phyloP scores from a whole-genome alignment of 2,329 filamentous ascomycete species.

The Colletotrichum liriopes region DNA sequence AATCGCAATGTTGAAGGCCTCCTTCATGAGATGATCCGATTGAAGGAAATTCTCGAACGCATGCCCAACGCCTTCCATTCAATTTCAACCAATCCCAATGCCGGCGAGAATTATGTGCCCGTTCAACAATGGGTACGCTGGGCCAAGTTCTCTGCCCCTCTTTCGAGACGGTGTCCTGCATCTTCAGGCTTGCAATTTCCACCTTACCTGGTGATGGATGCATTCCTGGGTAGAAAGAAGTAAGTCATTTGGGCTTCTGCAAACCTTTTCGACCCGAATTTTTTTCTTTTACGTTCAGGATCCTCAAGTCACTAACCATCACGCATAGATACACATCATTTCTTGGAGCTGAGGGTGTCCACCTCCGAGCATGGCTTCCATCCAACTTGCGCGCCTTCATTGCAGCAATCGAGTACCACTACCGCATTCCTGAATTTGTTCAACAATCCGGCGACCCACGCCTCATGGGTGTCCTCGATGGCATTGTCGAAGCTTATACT shows the following conservation, averaged over 20 bases:
- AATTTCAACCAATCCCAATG: conserved; percentile 67
- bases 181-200: conserved; percentile 68
- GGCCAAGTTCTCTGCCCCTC: conserved; percentile 66
- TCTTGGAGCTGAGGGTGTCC: conserved; percentile 66
- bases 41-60: conserved; percentile 68
- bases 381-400: conserved; percentile 70
- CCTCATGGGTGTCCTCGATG: conserved; percentile 67
- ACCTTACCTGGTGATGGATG: conserved; percentile 69
- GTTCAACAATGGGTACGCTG: conserved; percentile 65
- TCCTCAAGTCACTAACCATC: neutral
- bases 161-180: conserved; percentile 66
- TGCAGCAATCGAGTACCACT: conserved; percentile 68
- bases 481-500: conserved; percentile 69
- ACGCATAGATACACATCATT: conserved; percentile 61
- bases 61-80: conserved; percentile 70
- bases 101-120: conserved; percentile 65
- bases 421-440: conserved; percentile 68
- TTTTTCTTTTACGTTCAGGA: accelerated
- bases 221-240: conserved; percentile 67
- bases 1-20: conserved; percentile 65
- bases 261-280: neutral
- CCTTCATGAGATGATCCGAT: conserved; percentile 64
- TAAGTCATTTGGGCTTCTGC: neutral
- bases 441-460: conserved; percentile 63
- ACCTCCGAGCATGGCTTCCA: conserved; percentile 68